Evolutionary conservation across 2,329 filamentous ascomycete genomes (phyloP).

Genomic region (Graphiopsis chlorocephala): DNA sequence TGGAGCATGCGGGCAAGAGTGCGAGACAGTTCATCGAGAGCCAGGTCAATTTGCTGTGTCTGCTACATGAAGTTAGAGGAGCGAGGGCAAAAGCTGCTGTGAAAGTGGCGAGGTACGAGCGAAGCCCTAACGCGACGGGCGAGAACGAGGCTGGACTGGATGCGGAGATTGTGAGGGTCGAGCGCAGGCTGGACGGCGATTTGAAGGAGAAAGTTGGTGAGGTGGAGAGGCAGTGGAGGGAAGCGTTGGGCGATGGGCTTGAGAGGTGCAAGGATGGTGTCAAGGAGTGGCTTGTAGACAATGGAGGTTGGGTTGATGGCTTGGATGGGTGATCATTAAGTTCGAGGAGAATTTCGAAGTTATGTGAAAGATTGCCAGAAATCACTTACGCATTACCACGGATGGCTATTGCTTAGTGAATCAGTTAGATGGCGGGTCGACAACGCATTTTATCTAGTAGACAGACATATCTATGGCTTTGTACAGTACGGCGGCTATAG

Average conservation of each 20-base stretch:
- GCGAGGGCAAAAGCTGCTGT: slow-evolving; percentile 69
- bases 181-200: slow-evolving; percentile 71
- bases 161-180: slow-evolving; percentile 44
- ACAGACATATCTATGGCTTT: not conserved
- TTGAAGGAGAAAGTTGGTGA: slow-evolving; percentile 89
- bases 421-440: not conserved
- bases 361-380: not conserved
- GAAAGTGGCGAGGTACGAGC: slow-evolving; percentile 65
- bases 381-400: not conserved
- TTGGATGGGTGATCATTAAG: slow-evolving; percentile 38
- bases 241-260: slow-evolving; percentile 77
- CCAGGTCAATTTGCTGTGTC: slow-evolving; percentile 84
- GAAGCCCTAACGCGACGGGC: slow-evolving; percentile 29
- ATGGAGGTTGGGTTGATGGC: slow-evolving; percentile 83
- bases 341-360: not conserved
- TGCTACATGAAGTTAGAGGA: slow-evolving; percentile 86
- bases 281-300: slow-evolving; percentile 67
- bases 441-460: not conserved
- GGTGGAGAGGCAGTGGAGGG: slow-evolving; percentile 87
- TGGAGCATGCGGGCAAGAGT: slow-evolving; percentile 85
- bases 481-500: not conserved
- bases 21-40: slow-evolving; percentile 97
- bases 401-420: not conserved
- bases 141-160: slow-evolving; percentile 25
- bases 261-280: slow-evolving; percentile 71